Evolutionary conservation across 169 alveolate species (phyloP).

Genomic region (Perkinsus olseni): DNA sequence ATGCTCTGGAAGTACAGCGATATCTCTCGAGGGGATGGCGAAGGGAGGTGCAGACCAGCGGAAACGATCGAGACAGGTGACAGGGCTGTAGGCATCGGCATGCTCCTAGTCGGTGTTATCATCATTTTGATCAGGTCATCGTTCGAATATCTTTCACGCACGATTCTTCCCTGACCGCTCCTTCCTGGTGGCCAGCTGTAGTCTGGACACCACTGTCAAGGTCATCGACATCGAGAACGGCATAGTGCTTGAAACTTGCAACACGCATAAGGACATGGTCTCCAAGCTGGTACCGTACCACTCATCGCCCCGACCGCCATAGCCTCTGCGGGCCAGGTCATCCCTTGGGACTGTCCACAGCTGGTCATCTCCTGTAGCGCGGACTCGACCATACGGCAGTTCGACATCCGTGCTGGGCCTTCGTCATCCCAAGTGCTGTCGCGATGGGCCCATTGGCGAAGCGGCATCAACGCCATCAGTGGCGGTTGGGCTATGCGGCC

Average conservation of each 20-base stretch:
- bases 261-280: neutral
- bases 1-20: neutral
- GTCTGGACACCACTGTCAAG: neutral
- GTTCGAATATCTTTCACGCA: neutral
- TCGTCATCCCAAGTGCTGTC: neutral
- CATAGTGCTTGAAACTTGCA: neutral
- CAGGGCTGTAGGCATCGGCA: neutral
- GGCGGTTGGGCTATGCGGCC: neutral
- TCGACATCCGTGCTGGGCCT: neutral
- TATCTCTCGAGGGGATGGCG: neutral
- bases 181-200: neutral
- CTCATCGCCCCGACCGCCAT: neutral
- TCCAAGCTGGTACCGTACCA: neutral
- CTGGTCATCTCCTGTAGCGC: neutral
- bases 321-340: neutral
- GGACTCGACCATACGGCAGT: neutral
- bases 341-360: neutral
- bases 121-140: neutral
- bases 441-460: neutral
- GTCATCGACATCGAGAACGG: neutral
- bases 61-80: neutral
- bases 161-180: neutral
- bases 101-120: neutral
- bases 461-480: neutral
- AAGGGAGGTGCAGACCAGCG: neutral